Percentiles rank a stretch among this genome's conserved stretches.
phyloP scores from a whole-genome alignment of 2,329 filamentous ascomycete genomes.

The Aspergillus sp. region DNA sequence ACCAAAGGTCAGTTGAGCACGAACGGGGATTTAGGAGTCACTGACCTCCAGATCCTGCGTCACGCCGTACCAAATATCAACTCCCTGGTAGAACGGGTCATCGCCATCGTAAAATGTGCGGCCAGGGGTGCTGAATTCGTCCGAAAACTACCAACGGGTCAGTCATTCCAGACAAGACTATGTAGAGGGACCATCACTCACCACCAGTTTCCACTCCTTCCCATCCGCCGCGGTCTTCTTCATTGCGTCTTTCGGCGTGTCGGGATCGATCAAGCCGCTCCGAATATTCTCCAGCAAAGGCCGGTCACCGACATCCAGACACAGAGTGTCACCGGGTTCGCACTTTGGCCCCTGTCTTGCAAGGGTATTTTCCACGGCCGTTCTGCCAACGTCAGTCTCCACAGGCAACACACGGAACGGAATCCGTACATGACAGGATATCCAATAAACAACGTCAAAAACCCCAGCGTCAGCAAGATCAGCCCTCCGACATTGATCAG shows the following conservation, averaged over 20 bases:
- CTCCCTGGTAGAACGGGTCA: slow-evolving; percentile 66
- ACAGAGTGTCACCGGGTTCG: slow-evolving; percentile 42
- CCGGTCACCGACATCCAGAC: slow-evolving; percentile 51
- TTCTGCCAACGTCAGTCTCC: slow-evolving; percentile 42
- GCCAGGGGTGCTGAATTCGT: slow-evolving; percentile 68
- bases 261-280: slow-evolving; percentile 62
- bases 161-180: background rate
- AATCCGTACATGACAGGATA: slow-evolving; percentile 66
- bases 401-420: slow-evolving; percentile 5
- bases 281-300: slow-evolving; percentile 61
- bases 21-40: background rate
- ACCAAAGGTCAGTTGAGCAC: slow-evolving; percentile 6
- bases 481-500: slow-evolving; percentile 65
- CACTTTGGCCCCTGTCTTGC: slow-evolving; percentile 30
- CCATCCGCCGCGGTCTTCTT: slow-evolving; percentile 59
- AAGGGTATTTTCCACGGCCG: slow-evolving; percentile 52
- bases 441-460: slow-evolving; percentile 65
- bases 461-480: slow-evolving; percentile 57
- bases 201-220: slow-evolving; percentile 61
- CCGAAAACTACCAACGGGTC: slow-evolving; percentile 55
- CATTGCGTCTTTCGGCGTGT: slow-evolving; percentile 60
- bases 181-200: slow-evolving; percentile 31
- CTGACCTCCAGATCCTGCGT: slow-evolving; percentile 65
- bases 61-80: slow-evolving; percentile 71
- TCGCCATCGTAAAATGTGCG: slow-evolving; percentile 70